Percentiles rank a stretch among this genome's conserved stretches.
phyloP scores from a whole-genome alignment of 345 rosid genomes.

The Fremontodendron californicum region DNA sequence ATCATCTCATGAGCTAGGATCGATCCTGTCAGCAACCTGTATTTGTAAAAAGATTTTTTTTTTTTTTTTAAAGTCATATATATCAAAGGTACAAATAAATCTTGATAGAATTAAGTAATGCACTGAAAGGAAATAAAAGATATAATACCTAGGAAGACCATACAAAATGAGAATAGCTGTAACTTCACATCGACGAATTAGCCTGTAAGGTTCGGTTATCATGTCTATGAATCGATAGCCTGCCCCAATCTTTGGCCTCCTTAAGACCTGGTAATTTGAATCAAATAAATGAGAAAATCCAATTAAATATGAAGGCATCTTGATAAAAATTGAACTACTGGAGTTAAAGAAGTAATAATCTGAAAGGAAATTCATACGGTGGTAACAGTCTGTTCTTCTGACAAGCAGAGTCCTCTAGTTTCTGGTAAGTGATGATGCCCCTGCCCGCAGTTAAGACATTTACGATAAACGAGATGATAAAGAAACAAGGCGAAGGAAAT shows the following conservation, averaged over 20 bases:
- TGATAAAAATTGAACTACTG: background rate
- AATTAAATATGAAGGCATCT: background rate
- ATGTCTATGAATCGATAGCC: conserved; percentile 60
- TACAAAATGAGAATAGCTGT: conserved; percentile 94
- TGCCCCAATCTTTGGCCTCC: conserved; percentile 73
- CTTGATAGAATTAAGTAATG: background rate
- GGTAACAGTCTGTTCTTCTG: conserved; percentile 88
- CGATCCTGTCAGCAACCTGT: conserved; percentile 91
- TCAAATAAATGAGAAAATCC: background rate
- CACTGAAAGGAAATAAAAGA: background rate
- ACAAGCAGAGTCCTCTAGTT: conserved; percentile 97
- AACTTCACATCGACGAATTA: conserved; percentile 84
- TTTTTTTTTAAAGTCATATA: background rate
- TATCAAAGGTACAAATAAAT: background rate
- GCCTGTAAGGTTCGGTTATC: conserved; percentile 78
- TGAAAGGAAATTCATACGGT: conserved; percentile 42
- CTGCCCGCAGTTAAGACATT: conserved; percentile 27
- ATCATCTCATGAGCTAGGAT: conserved; percentile 99
- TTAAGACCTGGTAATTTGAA: conserved; percentile 49
- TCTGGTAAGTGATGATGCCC: conserved; percentile 97
- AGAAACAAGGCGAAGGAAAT: background rate
- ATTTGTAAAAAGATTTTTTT: background rate
- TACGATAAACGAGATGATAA: background rate
- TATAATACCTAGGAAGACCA: conserved; percentile 91
- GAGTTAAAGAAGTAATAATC: background rate